These are phyloP conservation scores for Hyaloscypha finlandica DNA, from an alignment of 495 filamentous ascomycete genomes.

Conservation along the genomic window DNA sequence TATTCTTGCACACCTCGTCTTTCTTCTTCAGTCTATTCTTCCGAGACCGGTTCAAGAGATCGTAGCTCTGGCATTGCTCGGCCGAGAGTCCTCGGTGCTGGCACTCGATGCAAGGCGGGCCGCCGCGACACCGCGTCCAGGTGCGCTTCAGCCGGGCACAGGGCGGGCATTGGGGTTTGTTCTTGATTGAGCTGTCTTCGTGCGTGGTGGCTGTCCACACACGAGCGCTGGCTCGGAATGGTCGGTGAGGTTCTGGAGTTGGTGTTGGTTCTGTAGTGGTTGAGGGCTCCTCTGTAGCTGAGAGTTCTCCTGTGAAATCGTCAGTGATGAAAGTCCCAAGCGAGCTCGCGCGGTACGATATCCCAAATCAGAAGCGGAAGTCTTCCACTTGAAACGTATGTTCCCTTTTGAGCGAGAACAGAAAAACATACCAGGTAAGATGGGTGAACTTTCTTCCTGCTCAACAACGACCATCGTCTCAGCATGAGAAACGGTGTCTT, in stretches of 20 bases:
- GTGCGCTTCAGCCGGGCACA: not conserved
- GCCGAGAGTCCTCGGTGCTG: not conserved
- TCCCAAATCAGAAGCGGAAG: no score
- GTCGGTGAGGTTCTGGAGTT: not conserved
- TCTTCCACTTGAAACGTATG: no score
- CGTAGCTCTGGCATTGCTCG: not conserved
- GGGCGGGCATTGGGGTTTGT: not conserved
- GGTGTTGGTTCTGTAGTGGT: not conserved
- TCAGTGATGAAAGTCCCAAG: not conserved
- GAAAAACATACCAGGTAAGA: not conserved
- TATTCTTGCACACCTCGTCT: not conserved
- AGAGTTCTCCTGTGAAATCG: not conserved
- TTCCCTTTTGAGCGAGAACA: not conserved
- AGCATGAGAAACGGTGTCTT: not conserved
- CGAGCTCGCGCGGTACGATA: no score
- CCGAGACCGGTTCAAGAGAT: not conserved
- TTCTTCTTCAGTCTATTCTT: not conserved
- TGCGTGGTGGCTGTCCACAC: not conserved
- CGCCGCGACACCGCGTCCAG: not conserved
- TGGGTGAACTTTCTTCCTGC: not conserved
- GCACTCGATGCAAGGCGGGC: not conserved
- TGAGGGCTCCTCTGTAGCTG: not conserved
- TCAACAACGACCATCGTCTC: not conserved
- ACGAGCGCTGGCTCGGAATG: not conserved
- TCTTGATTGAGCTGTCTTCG: not conserved